A percentile compares a stretch with the other conserved stretches of the same genome.
phyloP scores from a whole-genome alignment of 116 monocot genomes.

The Iris pallida region DNA sequence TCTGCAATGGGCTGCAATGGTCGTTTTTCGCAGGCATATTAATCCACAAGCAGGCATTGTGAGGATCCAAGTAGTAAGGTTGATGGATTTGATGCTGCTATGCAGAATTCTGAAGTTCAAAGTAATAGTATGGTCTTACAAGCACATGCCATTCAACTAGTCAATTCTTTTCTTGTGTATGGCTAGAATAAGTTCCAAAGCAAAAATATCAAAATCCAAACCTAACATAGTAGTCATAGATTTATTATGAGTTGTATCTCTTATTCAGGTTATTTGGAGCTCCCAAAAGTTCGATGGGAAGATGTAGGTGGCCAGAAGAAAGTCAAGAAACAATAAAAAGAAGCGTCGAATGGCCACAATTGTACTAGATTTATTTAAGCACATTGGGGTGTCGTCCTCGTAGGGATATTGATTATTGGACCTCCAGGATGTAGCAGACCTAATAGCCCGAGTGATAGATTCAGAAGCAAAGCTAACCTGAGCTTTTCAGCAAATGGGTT shows the following conservation, averaged over 20 bases:
- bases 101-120: neutral
- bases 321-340: slow-evolving; percentile 75
- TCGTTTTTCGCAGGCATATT: slow-evolving; percentile 53
- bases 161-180: too few relatives aligned
- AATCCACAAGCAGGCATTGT: slow-evolving; percentile 15
- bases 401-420: slow-evolving; percentile 80
- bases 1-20: slow-evolving; percentile 89
- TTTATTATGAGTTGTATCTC: too few relatives aligned
- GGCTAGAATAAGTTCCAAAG: too few relatives aligned
- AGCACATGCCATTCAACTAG: too few relatives aligned
- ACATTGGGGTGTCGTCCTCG: slow-evolving; percentile 67
- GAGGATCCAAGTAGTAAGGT: neutral
- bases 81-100: neutral
- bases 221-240: too few relatives aligned
- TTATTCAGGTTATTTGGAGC: slow-evolving; percentile 74
- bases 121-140: too few relatives aligned
- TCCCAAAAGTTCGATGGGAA: slow-evolving; percentile 86
- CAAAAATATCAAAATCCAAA: too few relatives aligned
- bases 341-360: slow-evolving; percentile 83
- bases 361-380: slow-evolving; percentile 60
- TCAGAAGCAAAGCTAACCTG: slow-evolving; percentile 91
- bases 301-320: slow-evolving; percentile 87
- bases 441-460: slow-evolving; percentile 93
- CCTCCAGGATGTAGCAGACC: slow-evolving; percentile 95
- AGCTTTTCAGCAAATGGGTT: slow-evolving; percentile 97